Conservation (phyloP, 2,329 filamentous ascomycete species). For the Elsinoe batatas region DNA sequence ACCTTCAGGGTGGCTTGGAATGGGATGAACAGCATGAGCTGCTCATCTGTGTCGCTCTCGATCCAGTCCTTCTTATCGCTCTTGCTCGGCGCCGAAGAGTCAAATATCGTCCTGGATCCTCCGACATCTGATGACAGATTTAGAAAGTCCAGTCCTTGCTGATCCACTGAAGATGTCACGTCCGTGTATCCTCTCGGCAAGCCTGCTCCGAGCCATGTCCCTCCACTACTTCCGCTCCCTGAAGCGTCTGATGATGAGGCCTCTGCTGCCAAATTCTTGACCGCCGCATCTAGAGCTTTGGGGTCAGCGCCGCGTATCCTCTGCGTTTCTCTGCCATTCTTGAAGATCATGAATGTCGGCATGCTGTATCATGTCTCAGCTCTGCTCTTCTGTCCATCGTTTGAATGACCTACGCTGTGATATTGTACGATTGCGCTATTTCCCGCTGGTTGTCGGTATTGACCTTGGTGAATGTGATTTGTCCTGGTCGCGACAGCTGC, state of each 20-base stretch:
- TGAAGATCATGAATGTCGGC: constrained; percentile 78
- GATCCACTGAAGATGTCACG: constrained; percentile 71
- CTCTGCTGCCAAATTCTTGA: constrained; percentile 62
- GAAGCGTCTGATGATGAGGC: constrained; percentile 30
- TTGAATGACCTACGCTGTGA: constrained; percentile 50
- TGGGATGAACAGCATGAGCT: constrained; percentile 84
- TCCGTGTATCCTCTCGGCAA: constrained; percentile 74
- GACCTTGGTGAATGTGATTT: constrained; percentile 78
- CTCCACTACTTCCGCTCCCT: constrained; percentile 31
- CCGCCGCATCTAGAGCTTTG: constrained; percentile 56
- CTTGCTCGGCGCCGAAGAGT: constrained; percentile 52
- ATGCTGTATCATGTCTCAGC: constrained; percentile 39
- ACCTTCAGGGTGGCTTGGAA: constrained; percentile 84
- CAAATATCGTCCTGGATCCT: constrained; percentile 63
- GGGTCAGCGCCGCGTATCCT: constrained; percentile 56
- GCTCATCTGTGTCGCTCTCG: constrained; percentile 93
- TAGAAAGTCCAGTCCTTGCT: constrained; percentile 71
- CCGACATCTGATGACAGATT: constrained; percentile 75
- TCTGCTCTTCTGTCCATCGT: constrained; percentile 1
- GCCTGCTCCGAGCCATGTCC: constrained; percentile 62
- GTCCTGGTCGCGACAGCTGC: constrained; percentile 59
- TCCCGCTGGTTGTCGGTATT: constrained; percentile 69
- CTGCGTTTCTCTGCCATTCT: constrained; percentile 29
- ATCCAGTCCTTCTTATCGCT: constrained; percentile 66
- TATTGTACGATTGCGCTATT: constrained; percentile 60